These are phyloP conservation scores for Populus euphratica DNA, from an alignment of 345 rosid genomes.

Conservation along the genomic window DNA sequence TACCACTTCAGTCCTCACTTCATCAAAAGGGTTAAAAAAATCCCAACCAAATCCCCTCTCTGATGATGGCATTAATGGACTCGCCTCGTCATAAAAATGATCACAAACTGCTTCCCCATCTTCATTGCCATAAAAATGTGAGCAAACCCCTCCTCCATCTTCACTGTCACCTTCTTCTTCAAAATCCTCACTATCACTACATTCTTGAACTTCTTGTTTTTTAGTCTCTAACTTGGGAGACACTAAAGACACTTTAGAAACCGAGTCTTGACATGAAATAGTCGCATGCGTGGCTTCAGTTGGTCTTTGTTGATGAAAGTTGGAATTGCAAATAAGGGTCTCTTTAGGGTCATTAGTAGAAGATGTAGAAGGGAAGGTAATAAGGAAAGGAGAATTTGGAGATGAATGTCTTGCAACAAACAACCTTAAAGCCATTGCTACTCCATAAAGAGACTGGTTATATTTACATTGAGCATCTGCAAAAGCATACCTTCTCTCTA, in stretches of 20 bases:
- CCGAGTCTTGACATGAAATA: conserved; percentile 8
- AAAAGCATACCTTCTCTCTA: conserved; percentile 35
- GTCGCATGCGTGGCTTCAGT: conserved; percentile 17
- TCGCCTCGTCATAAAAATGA: conserved; percentile 22
- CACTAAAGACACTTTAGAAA: conserved; percentile 6
- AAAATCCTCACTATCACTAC: not conserved
- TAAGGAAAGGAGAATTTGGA: conserved; percentile 34
- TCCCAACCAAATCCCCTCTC: conserved; percentile 32
- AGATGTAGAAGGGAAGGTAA: conserved; percentile 29
- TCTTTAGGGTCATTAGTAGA: not conserved
- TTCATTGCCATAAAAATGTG: conserved; percentile 24
- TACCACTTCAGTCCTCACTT: conserved; percentile 12
- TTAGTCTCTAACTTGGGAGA: conserved; percentile 9
- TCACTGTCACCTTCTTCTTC: conserved; percentile 14
- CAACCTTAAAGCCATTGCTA: conserved; percentile 38
- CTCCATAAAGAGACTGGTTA: conserved; percentile 35
- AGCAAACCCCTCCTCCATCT: conserved; percentile 15
- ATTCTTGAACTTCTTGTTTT: conserved; percentile 6
- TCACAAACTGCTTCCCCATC: conserved; percentile 13
- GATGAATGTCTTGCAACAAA: conserved; percentile 40
- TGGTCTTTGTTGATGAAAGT: conserved; percentile 24
- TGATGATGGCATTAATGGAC: conserved; percentile 21
- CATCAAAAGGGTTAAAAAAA: conserved; percentile 38
- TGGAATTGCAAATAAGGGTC: conserved; percentile 10
- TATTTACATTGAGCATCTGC: conserved; percentile 43